Conservation (phyloP, 2,329 filamentous ascomycete genomes). For the Colletotrichum caudatum region DNA sequence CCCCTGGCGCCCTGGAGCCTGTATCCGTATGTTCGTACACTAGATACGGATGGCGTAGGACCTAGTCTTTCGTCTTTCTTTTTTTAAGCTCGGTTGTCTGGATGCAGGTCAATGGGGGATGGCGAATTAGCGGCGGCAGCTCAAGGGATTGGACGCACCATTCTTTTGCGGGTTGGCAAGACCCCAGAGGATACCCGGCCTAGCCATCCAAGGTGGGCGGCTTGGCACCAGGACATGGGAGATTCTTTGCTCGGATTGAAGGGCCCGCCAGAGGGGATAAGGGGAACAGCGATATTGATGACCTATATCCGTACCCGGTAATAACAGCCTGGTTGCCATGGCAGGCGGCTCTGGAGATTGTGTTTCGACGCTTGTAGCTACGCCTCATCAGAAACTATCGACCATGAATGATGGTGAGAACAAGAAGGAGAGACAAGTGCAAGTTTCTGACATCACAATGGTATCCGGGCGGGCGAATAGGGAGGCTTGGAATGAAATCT, state of each 20-base stretch:
- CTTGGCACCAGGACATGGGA: constrained; percentile 37
- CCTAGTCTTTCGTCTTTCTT: constrained; percentile 19
- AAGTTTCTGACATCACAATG: background rate
- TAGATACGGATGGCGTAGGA: background rate
- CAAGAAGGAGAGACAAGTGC: background rate
- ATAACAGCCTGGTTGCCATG: constrained; percentile 1
- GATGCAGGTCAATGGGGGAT: constrained; percentile 34
- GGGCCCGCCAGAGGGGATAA: background rate
- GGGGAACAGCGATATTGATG: background rate
- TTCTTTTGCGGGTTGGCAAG: constrained; percentile 26
- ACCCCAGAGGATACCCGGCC: constrained; percentile 17
- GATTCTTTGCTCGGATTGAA: constrained; percentile 25
- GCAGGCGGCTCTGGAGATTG: background rate
- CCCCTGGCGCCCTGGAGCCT: constrained; percentile 26
- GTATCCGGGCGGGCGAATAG: background rate
- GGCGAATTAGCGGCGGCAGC: constrained; percentile 35
- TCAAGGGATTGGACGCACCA: constrained; percentile 33
- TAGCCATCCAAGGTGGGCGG: constrained; percentile 18
- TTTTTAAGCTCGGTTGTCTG: constrained; percentile 41
- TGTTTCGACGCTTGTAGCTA: background rate
- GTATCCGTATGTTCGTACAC: constrained; percentile 20
- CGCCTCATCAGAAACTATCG: background rate
- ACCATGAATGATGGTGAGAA: background rate
- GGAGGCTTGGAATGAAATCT: constrained; percentile 33
- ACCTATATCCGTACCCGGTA: background rate